Evolutionary conservation across 2,329 filamentous ascomycete genomes (phyloP).

Genomic region (Trichophyton equinum): DNA sequence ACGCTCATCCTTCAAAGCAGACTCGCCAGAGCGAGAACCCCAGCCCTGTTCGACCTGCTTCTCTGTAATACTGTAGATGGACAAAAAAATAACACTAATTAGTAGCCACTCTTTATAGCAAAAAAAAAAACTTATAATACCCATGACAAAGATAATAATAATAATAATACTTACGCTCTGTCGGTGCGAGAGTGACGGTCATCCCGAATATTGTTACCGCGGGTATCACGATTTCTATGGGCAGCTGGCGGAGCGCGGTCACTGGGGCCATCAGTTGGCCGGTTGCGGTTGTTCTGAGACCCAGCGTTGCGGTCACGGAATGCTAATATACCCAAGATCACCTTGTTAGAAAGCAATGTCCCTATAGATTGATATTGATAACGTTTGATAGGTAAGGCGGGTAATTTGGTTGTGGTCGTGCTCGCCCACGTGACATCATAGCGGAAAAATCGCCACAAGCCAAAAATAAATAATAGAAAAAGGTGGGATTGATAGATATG

Average conservation of each 20-base stretch:
- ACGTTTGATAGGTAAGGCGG: not conserved
- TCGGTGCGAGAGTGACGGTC: conserved; percentile 53
- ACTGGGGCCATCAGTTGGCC: conserved; percentile 54
- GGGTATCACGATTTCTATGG: conserved; percentile 42
- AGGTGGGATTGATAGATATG: not conserved
- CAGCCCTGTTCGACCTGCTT: conserved; percentile 63
- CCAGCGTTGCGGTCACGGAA: conserved; percentile 83
- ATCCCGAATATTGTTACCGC: conserved; percentile 42
- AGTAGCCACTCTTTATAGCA: too few relatives aligned
- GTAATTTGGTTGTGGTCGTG: not conserved
- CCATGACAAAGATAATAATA: too few relatives aligned
- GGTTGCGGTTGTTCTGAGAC: conserved; percentile 66
- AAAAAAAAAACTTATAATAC: too few relatives aligned
- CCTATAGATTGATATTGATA: not conserved
- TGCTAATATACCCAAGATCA: conserved; percentile 39
- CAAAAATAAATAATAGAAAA: not conserved
- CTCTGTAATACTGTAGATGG: conserved; percentile 27
- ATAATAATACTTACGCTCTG: conserved; percentile 39
- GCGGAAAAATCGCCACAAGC: not conserved
- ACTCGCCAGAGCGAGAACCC: conserved; percentile 69
- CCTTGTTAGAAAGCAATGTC: not conserved
- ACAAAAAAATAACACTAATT: not conserved
- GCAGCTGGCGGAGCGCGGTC: conserved; percentile 2
- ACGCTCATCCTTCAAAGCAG: conserved; percentile 82
- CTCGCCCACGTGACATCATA: not conserved